Evolutionary conservation across 73 alveolate species (phyloP).

Genomic region (Symbiodinium natans): DNA sequence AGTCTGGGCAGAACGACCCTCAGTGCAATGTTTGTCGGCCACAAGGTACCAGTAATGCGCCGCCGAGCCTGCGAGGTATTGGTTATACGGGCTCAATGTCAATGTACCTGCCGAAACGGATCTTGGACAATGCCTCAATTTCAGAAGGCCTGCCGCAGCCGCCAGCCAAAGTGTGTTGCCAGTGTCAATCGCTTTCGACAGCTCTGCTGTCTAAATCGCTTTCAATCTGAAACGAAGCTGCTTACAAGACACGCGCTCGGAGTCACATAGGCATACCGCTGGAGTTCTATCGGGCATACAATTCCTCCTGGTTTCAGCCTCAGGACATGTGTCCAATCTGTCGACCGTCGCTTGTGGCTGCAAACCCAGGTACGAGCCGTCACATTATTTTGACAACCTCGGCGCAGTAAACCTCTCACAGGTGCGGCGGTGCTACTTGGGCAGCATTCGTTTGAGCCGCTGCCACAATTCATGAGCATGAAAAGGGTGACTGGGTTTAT

Average conservation of each 20-base stretch:
- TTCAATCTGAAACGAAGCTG: too few species aligned
- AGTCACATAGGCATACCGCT: not conserved
- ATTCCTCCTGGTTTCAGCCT: not conserved
- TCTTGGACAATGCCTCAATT: not conserved
- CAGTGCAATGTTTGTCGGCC: not conserved
- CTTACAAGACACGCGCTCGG: too few species aligned
- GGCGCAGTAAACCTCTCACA: not conserved
- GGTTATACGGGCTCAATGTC: not conserved
- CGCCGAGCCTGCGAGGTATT: too few species aligned
- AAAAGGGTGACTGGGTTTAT: too few species aligned
- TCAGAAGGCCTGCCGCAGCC: not conserved
- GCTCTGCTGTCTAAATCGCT: too few species aligned
- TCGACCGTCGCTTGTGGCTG: not conserved
- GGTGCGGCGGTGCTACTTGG: not conserved
- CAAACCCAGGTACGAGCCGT: not conserved
- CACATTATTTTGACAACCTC: not conserved
- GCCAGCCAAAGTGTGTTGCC: not conserved
- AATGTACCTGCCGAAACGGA: not conserved
- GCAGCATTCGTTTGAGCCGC: not conserved
- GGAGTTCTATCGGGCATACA: not conserved
- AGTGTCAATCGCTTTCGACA: too few species aligned
- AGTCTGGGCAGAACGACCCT: conserved; percentile 1
- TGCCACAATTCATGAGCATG: too few species aligned
- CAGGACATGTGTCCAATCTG: not conserved
- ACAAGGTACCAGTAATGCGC: too few species aligned